These are phyloP conservation scores for Graphilbum ipis-grandicollis DNA, from an alignment of 2,329 filamentous ascomycete genomes.

Conservation along the genomic window DNA sequence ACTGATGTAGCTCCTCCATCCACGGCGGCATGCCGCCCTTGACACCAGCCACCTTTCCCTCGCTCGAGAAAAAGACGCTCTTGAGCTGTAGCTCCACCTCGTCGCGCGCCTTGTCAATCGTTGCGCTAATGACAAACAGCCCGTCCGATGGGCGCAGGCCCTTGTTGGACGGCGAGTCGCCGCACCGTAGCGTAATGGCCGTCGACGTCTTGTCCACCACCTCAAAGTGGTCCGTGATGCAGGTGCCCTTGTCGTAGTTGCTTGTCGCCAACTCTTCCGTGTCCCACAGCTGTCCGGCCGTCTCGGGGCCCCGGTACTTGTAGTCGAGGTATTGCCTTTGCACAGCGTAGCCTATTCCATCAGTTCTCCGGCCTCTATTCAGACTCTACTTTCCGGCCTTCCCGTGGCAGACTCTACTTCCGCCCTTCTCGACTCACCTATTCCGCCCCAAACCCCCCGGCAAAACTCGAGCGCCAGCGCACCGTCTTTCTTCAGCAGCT, in stretches of 20 bases:
- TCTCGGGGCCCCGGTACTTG: slow-evolving; percentile 39
- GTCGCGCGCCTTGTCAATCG: slow-evolving; percentile 37
- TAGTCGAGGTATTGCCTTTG: slow-evolving; percentile 40
- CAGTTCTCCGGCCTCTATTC: background rate
- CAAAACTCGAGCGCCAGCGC: slow-evolving; percentile 47
- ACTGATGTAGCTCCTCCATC: slow-evolving; percentile 18
- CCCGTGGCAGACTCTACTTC: background rate
- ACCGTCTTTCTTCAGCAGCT: slow-evolving; percentile 41
- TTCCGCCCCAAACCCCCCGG: slow-evolving; percentile 48
- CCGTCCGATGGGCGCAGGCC: slow-evolving; percentile 43
- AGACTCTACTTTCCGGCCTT: background rate
- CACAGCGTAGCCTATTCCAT: slow-evolving; percentile 31
- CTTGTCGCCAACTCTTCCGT: slow-evolving; percentile 33
- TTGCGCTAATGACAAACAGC: slow-evolving; percentile 46
- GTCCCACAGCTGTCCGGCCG: slow-evolving; percentile 44
- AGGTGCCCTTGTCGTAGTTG: slow-evolving; percentile 43
- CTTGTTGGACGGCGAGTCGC: slow-evolving; percentile 42
- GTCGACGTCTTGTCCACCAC: slow-evolving; percentile 46
- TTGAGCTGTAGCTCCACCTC: slow-evolving; percentile 49
- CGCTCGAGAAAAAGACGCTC: slow-evolving; percentile 39
- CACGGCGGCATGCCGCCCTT: slow-evolving; percentile 18
- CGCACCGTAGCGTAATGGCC: slow-evolving; percentile 45
- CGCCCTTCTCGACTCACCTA: slow-evolving; percentile 27
- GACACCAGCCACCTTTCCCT: slow-evolving; percentile 16
- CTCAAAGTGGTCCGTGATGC: slow-evolving; percentile 56